phyloP scores from a whole-genome alignment of 345 rosid species.

The Alliaria petiolata region DNA sequence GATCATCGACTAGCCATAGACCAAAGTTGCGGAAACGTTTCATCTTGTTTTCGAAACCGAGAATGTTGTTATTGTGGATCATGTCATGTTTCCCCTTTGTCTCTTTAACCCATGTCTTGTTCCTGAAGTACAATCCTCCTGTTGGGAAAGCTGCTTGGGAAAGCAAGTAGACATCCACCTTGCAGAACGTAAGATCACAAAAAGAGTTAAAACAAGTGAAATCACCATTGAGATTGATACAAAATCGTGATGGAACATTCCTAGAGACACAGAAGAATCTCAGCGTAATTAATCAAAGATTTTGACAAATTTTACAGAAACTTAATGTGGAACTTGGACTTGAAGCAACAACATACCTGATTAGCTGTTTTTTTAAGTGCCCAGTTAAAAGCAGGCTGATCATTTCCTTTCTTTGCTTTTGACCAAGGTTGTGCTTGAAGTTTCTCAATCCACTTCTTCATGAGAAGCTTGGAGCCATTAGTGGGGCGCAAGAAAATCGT shows the following conservation, averaged over 20 bases:
- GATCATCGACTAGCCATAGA: conserved; percentile 84
- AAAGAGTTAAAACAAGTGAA: background rate
- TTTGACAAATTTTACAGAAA: background rate
- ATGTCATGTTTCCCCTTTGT: background rate
- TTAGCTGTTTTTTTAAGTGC: conserved; percentile 65
- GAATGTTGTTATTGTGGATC: background rate
- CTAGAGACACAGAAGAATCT: too few species aligned
- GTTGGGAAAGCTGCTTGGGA: background rate
- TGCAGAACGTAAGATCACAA: background rate
- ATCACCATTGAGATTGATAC: background rate
- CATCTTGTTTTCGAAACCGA: conserved; percentile 37
- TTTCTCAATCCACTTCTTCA: conserved; percentile 93
- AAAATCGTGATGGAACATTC: background rate
- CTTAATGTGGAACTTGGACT: background rate
- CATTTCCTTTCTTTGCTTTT: conserved; percentile 68
- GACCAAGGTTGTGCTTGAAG: conserved; percentile 54
- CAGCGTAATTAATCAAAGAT: too few species aligned
- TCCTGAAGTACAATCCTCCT: background rate
- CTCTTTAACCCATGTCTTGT: background rate
- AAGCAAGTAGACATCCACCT: conserved; percentile 57
- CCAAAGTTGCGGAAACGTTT: conserved; percentile 74
- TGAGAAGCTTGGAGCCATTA: conserved; percentile 67
- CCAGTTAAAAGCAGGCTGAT: conserved; percentile 95
- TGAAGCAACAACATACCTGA: conserved; percentile 40
- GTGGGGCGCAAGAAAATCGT: conserved; percentile 79